These are phyloP conservation scores for Sclerotinia subarctica DNA, from an alignment of 2,329 filamentous ascomycete genomes.

Conservation along the genomic window DNA sequence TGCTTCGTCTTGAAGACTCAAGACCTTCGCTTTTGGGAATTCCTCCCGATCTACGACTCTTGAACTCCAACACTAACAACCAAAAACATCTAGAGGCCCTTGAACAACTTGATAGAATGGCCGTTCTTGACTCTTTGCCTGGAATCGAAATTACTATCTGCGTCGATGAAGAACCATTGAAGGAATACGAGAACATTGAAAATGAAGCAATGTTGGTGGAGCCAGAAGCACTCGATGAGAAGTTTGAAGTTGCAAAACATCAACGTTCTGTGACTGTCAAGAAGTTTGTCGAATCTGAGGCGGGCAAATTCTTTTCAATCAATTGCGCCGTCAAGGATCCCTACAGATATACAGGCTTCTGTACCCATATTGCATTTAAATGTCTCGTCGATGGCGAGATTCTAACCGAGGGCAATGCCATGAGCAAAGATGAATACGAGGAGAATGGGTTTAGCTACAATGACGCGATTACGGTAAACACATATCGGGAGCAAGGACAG, in stretches of 20 bases:
- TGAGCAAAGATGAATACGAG: not conserved
- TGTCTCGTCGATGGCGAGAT: not conserved
- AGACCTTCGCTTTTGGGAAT: not conserved
- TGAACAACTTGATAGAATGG: not conserved
- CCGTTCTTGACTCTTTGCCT: not conserved
- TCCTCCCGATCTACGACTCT: not conserved
- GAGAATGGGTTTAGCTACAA: not conserved
- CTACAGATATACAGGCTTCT: not conserved
- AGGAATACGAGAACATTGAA: not conserved
- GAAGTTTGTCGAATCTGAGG: conserved; percentile 3
- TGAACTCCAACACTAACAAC: not conserved
- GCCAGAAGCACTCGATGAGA: not conserved
- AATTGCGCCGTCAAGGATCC: not conserved
- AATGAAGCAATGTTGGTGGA: not conserved
- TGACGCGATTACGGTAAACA: too few species aligned
- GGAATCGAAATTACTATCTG: not conserved
- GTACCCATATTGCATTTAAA: not conserved
- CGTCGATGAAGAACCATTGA: not conserved
- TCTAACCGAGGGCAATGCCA: not conserved
- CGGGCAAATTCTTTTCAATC: not conserved
- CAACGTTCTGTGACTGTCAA: not conserved
- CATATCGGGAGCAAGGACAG: too few species aligned
- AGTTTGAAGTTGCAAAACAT: not conserved
- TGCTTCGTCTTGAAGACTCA: not conserved
- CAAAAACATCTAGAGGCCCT: not conserved